A percentile compares a stretch with the other conserved stretches of the same genome.
Conservation (phyloP, 2,329 filamentous ascomycete genomes). For the Leptodontidium sp. region DNA sequence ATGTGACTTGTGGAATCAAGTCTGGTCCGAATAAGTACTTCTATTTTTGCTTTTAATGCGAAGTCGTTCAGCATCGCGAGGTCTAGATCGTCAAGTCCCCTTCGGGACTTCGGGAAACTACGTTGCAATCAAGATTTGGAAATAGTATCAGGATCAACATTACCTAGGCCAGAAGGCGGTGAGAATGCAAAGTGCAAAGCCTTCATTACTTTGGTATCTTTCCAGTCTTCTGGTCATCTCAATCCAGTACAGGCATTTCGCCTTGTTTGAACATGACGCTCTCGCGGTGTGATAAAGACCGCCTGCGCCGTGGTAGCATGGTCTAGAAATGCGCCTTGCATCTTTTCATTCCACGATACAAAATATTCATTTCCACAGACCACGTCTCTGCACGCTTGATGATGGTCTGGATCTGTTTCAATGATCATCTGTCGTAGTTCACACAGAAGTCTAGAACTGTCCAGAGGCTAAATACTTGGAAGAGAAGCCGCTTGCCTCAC, state of each 20-base stretch:
- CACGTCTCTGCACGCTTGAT: neutral
- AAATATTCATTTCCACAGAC: neutral
- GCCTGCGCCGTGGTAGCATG: neutral
- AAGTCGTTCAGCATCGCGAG: neutral
- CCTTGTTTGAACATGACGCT: neutral
- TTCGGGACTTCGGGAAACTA: neutral
- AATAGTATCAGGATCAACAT: neutral
- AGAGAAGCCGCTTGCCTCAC: neutral
- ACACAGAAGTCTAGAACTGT: neutral
- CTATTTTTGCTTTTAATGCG: conserved; percentile 7
- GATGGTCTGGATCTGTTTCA: neutral
- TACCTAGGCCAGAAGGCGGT: neutral
- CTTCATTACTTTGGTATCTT: neutral
- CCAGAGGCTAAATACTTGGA: neutral
- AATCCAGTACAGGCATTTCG: neutral
- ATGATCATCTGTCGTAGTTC: neutral
- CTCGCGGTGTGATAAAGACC: neutral
- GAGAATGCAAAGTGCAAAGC: conserved; percentile 15
- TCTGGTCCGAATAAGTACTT: neutral
- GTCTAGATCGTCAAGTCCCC: neutral
- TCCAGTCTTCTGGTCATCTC: neutral
- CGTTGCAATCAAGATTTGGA: conserved; percentile 5
- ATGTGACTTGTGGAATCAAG: neutral
- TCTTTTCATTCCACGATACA: too few species aligned
- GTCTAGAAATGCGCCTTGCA: neutral